These are phyloP conservation scores for Pleurozium schreberi DNA, from an alignment of 225 moss, liverwort and hornwort species.

Conservation along the genomic window DNA sequence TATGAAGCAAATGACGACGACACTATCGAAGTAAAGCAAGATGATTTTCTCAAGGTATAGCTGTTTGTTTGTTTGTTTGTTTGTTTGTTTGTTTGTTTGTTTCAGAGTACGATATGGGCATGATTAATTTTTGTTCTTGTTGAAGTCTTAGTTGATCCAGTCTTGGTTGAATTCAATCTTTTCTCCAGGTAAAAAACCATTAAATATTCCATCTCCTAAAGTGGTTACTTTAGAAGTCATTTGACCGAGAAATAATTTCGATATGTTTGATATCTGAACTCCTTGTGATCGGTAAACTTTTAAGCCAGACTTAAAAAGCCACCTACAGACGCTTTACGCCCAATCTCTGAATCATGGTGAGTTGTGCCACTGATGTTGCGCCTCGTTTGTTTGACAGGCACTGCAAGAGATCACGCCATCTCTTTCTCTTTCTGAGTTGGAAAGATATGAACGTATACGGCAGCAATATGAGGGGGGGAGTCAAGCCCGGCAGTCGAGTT, in stretches of 20 bases:
- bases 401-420: slow-evolving; percentile 82
- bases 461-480: slow-evolving; percentile 55
- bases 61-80: background rate
- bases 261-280: background rate
- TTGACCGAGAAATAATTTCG: background rate
- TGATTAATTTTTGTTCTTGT: background rate
- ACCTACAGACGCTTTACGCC: background rate
- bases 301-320: background rate
- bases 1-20: slow-evolving; percentile 16
- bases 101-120: background rate
- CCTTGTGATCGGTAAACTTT: background rate
- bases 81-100: background rate
- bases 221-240: background rate
- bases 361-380: background rate
- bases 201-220: background rate
- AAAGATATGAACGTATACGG: slow-evolving; percentile 85
- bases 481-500: background rate
- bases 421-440: slow-evolving; percentile 62
- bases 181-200: background rate
- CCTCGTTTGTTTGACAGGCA: slow-evolving; percentile 31
- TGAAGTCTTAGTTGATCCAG: background rate
- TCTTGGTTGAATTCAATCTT: background rate
- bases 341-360: background rate
- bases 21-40: slow-evolving; percentile 64
- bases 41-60: slow-evolving; percentile 79